A percentile compares a stretch with the other conserved stretches of the same genome.
Evolutionary conservation across 1,284 basidiomycete species (phyloP).

Genomic region (Pisolithus thermaeus): DNA sequence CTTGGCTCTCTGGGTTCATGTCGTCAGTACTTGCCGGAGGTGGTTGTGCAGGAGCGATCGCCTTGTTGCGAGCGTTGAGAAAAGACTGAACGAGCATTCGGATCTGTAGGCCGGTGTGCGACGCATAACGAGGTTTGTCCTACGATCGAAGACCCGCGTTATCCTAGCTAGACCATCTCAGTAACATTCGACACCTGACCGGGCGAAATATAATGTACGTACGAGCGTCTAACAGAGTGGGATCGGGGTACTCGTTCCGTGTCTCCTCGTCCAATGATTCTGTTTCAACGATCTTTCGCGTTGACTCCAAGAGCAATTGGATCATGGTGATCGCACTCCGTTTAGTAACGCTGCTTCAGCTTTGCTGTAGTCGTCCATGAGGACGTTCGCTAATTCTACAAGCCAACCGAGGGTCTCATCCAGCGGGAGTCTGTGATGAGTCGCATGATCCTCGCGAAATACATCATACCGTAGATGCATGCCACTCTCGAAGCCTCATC

Average conservation of each 20-base stretch:
- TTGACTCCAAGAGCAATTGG: conserved; percentile 54
- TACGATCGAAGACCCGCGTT: conserved; percentile 48
- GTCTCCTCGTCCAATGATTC: conserved; percentile 35
- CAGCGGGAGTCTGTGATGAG: conserved; percentile 50
- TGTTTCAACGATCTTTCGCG: conserved; percentile 56
- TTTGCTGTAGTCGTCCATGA: conserved; percentile 53
- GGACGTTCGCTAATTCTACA: conserved; percentile 50
- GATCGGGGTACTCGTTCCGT: conserved; percentile 56
- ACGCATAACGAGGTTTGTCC: conserved; percentile 28
- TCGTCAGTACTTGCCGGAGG: conserved; percentile 25
- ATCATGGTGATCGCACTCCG: conserved; percentile 31
- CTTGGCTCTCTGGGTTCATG: conserved; percentile 71
- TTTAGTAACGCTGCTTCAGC: conserved; percentile 14
- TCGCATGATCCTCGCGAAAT: conserved; percentile 29
- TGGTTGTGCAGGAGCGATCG: conserved; percentile 43
- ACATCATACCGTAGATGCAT: too few relatives aligned
- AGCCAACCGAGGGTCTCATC: conserved; percentile 63
- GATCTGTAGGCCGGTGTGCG: conserved; percentile 26
- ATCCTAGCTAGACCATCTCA: conserved; percentile 51
- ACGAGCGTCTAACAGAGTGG: conserved; percentile 55
- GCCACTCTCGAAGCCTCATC: too few relatives aligned
- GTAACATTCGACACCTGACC: background rate
- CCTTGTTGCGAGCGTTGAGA: conserved; percentile 51
- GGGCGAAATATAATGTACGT: conserved; percentile 25
- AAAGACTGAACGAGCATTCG: conserved; percentile 54